Conservation (phyloP, 2,329 filamentous ascomycete genomes). For the Pochonia chlamydosporia region DNA sequence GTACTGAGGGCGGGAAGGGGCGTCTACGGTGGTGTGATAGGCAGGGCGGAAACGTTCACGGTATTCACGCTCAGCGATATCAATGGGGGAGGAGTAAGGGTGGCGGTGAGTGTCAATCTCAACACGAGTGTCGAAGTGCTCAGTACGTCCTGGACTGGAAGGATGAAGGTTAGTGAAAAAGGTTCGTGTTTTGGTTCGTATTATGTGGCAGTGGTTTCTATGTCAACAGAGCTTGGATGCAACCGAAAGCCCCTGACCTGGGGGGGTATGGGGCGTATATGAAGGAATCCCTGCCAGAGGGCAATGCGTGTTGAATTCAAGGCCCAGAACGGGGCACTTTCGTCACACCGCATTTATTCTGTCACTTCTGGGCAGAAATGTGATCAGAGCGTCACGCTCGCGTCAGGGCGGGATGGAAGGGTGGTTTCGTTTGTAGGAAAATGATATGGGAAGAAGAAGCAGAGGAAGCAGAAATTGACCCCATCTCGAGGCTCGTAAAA, state of each 20-base stretch:
- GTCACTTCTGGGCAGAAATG: constrained; percentile 1
- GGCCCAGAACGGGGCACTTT: background rate
- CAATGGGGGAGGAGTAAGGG: constrained; percentile 47
- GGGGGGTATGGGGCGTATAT: constrained; percentile 9
- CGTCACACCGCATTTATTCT: constrained; percentile 7
- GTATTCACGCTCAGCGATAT: constrained; percentile 62
- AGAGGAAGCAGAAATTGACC: background rate
- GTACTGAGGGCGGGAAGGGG: constrained; percentile 26
- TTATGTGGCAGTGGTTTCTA: constrained; percentile 12
- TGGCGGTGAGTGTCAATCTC: constrained; percentile 53
- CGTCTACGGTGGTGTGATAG: constrained; percentile 33
- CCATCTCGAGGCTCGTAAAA: too few species aligned
- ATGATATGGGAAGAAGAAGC: background rate
- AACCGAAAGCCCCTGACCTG: constrained; percentile 15
- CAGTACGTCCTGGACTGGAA: constrained; percentile 28
- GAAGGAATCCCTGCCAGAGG: constrained; percentile 10
- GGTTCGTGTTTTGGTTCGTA: constrained; percentile 18
- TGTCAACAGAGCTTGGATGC: constrained; percentile 16
- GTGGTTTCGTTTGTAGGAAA: background rate
- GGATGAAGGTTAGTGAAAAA: constrained; percentile 12
- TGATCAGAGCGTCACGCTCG: background rate
- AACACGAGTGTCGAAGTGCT: constrained; percentile 59
- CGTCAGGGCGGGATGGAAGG: background rate
- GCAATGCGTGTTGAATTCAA: constrained; percentile 2
- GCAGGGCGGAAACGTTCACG: constrained; percentile 53